Evolutionary conservation across 257 asterid species (phyloP).

Genomic region (Przewalskia tangutica): DNA sequence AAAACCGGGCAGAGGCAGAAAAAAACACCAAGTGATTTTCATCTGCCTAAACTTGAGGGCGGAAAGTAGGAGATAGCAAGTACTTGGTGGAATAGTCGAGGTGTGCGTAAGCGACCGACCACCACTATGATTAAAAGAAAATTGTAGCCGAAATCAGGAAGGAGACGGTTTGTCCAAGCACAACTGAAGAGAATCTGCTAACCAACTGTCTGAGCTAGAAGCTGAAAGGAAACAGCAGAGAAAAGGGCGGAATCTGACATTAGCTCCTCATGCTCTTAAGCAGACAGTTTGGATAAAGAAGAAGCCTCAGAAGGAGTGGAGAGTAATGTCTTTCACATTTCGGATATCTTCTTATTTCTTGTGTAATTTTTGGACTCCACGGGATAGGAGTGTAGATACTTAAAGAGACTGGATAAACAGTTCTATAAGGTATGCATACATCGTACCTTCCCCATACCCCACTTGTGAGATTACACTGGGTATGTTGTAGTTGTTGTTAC

Average conservation of each 20-base stretch:
- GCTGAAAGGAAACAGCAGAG: background rate
- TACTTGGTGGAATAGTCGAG: background rate
- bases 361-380: background rate
- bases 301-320: background rate
- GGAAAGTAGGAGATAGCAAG: background rate
- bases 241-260: background rate
- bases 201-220: background rate
- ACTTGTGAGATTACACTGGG: too few species aligned
- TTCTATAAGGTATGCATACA: background rate
- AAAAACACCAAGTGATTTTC: background rate
- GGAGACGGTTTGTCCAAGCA: background rate
- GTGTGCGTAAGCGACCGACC: background rate
- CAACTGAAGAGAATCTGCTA: background rate
- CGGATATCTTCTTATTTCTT: background rate
- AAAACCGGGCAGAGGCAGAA: background rate
- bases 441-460: too few species aligned
- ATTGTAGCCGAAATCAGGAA: background rate
- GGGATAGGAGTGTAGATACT: background rate
- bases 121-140: background rate
- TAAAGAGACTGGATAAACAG: background rate
- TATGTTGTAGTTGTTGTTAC: too few species aligned
- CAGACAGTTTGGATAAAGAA: background rate
- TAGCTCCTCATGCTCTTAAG: background rate
- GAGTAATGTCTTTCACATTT: background rate
- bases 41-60: background rate